Evolutionary conservation across 352 stramenopile genomes (phyloP).

Genomic region (Pythium grandisporangium): DNA sequence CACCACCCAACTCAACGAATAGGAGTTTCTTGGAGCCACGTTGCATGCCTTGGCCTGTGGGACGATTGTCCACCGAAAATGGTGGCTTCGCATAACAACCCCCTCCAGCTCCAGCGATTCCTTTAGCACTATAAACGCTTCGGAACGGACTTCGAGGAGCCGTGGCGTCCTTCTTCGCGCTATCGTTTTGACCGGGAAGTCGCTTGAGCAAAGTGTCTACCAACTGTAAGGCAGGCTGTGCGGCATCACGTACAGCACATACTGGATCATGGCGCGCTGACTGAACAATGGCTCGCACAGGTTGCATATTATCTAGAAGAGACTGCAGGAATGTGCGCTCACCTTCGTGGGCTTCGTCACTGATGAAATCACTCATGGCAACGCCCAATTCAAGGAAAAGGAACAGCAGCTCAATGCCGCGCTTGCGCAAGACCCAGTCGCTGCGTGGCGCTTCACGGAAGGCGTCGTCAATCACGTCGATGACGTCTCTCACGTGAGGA

Average conservation of each 20-base stretch:
- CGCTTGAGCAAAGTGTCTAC: conserved; percentile 36
- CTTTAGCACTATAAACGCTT: conserved; percentile 8
- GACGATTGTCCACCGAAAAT: too few relatives aligned
- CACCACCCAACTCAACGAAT: too few relatives aligned
- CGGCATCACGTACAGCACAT: conserved; percentile 41
- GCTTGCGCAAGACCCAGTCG: conserved; percentile 45
- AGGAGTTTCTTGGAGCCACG: too few relatives aligned
- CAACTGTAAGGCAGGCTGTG: conserved; percentile 19
- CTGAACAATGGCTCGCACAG: conserved; percentile 26
- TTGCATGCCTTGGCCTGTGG: too few relatives aligned
- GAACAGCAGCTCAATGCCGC: conserved; percentile 38
- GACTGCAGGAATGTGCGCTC: too few relatives aligned
- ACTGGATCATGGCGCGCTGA: conserved; percentile 38
- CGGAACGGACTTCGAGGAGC: conserved; percentile 17
- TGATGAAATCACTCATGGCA: too few relatives aligned
- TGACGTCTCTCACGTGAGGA: conserved; percentile 26
- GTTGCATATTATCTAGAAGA: conserved; percentile 18
- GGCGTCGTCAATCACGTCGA: conserved; percentile 48
- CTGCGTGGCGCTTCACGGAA: conserved; percentile 38
- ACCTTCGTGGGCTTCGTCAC: too few relatives aligned
- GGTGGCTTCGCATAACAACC: too few relatives aligned
- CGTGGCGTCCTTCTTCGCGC: too few relatives aligned
- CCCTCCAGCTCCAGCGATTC: too few relatives aligned
- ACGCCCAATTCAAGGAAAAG: conserved; percentile 41
- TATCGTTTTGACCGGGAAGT: too few relatives aligned